Evolutionary conservation across 495 filamentous ascomycete species (phyloP).

Genomic region (Penicillium pancosmium): DNA sequence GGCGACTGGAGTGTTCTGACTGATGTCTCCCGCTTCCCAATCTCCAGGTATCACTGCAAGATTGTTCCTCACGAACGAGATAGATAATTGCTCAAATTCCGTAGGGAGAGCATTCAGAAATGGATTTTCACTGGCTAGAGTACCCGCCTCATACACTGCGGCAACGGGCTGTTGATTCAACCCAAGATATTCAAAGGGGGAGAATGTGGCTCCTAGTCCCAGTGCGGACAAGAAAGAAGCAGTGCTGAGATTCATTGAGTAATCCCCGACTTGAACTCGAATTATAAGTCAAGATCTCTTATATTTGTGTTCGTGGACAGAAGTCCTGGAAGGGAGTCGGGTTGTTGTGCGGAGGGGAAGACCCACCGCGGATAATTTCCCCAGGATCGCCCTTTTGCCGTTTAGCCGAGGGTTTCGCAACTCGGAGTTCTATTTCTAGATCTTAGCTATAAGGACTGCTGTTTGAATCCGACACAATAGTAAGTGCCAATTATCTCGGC

Average conservation of each 20-base stretch:
- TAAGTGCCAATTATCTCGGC: too few relatives aligned
- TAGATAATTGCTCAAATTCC: slow-evolving; percentile 10
- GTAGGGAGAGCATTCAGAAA: slow-evolving; percentile 7
- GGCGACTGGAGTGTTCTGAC: neutral
- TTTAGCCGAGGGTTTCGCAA: neutral
- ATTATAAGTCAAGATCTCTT: too few relatives aligned
- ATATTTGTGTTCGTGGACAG: too few relatives aligned
- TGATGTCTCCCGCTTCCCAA: slow-evolving; percentile 15
- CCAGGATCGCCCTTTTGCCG: neutral
- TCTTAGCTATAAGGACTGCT: too few relatives aligned
- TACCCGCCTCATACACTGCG: neutral
- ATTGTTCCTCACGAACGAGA: slow-evolving; percentile 16
- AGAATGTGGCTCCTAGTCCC: slow-evolving; percentile 5
- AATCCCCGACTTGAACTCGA: too few relatives aligned
- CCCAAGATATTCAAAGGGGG: slow-evolving; percentile 9
- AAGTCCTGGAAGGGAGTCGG: too few relatives aligned
- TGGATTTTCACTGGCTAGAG: neutral
- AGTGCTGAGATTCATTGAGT: slow-evolving; percentile 10
- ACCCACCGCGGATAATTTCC: slow-evolving; percentile 2
- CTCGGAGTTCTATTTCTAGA: too few relatives aligned
- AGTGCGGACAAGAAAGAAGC: slow-evolving; percentile 9
- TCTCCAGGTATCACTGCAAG: slow-evolving; percentile 17
- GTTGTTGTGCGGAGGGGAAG: neutral
- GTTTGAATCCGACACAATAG: too few relatives aligned
- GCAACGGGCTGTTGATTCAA: slow-evolving; percentile 4